Evolutionary conservation across 169 alveolate species (phyloP), one percentile per base, ranked within the genome.

Genomic region (Hepatocystis sp.): DNA sequence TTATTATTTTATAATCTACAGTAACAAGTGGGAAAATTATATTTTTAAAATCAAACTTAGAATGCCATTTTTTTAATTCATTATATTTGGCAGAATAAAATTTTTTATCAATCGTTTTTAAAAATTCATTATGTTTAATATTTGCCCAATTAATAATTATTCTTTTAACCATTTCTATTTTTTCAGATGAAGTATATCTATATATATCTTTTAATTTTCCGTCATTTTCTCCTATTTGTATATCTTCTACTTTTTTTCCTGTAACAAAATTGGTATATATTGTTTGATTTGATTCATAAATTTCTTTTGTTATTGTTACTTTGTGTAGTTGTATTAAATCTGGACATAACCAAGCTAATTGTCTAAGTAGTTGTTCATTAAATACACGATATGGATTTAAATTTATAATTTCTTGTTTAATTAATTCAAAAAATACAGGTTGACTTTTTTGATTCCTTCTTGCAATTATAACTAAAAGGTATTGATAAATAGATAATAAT

Each of bases 11-110:
- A 28, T 81, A 81, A 47, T 60, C 84, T 17, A 81, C n/a, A 13
- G 47, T 61, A 39, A 81, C 89, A 17, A 60, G 30, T 32, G 89
- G 89, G 19, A 81, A 81, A 25, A 61, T 17, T 27, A 81, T 63
- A 10, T 81, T 67, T 1, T 81, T 28, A 51, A 61, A 81, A 61
- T 81, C 49, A 63, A 81, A 81, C 0, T 28, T 46, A 0, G 89
- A 81, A 52, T 81, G 89, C 89, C 89, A 81, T 61, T 55, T 81
- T 81, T 81, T 81, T 32, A 81, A 49, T 81, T 81, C 67, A 8
- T 56, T 61, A 55, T 81, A 81, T 60, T 60, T 46, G 21, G 89
- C 52, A 30, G 15, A 61, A 49, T 81, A 81, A 81, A 81, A 81
- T 23, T 81, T 39, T 2, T 67, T 67, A 42, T 81, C 61, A 11